Percentiles rank a stretch among this genome's conserved stretches.
phyloP scores from a whole-genome alignment of 345 rosid genomes.

The Combretum micranthum region DNA sequence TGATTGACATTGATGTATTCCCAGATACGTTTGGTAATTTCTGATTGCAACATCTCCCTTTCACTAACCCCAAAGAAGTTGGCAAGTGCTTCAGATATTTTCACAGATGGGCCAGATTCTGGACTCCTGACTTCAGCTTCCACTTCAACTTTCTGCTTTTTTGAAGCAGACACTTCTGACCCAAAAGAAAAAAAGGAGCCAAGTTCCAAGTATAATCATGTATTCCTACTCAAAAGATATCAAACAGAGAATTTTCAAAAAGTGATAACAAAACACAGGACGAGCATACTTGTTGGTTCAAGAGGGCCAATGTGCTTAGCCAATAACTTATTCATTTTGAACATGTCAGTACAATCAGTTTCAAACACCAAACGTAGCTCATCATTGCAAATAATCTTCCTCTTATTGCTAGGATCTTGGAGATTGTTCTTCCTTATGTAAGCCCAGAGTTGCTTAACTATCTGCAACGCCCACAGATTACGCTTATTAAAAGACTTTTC shows the following conservation, averaged over 20 bases:
- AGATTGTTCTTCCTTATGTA: conserved; percentile 32
- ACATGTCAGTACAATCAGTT: conserved; percentile 34
- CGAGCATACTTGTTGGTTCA: conserved; percentile 22
- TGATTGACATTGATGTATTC: conserved; percentile 27
- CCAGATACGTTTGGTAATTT: conserved; percentile 21
- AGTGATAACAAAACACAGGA: background rate
- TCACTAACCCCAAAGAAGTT: conserved; percentile 25
- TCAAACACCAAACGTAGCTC: conserved; percentile 30
- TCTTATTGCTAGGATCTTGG: conserved; percentile 30
- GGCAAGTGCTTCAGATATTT: conserved; percentile 30
- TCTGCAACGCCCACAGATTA: conserved; percentile 10
- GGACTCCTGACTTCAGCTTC: conserved; percentile 8
- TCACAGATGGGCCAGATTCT: conserved; percentile 16
- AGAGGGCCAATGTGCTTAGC: conserved; percentile 24
- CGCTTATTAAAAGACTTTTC: background rate
- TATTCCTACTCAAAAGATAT: too few species aligned
- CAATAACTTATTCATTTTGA: conserved; percentile 31
- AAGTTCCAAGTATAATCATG: too few species aligned
- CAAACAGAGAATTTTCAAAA: background rate
- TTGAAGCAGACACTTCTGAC: conserved; percentile 17
- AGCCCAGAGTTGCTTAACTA: conserved; percentile 29
- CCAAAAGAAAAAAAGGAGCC: background rate
- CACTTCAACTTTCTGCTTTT: conserved; percentile 19
- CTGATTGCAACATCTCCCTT: conserved; percentile 26
- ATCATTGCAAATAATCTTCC: conserved; percentile 29